Evolutionary conservation across 306 rosid genomes (phyloP), one percentile per base, ranked within the genome.

Genomic region (Benincasa hispida): DNA sequence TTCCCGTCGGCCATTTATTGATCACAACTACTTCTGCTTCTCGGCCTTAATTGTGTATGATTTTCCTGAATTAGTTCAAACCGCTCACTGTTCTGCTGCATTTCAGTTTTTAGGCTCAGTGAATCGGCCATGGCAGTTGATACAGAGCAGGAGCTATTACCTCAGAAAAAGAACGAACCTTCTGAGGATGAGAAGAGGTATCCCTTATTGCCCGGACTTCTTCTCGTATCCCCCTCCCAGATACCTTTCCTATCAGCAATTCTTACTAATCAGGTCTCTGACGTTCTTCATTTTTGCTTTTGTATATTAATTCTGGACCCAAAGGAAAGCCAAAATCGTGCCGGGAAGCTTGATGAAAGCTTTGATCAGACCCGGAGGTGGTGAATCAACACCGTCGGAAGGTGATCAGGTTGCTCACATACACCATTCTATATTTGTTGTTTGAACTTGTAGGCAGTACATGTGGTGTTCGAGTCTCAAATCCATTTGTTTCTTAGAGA

Each of bases 271-370:
- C 18, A 5, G 53, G 15, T 48, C 73, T 39, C 53, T 66, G 73
- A 39, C 39, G 28, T 39, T 66, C 37, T 69, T 68, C 35, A n/a
- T 42, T 69, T 45, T 41, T 78, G 76, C 34, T 72, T 82, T n/a
- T 21, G 11, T 19, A 2, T 55, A 13, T 75, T 7, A 30, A 79
- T 48, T 62, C 77, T 77, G 75, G 76, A 35, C 58, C 37, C 22
- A 70, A 74, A 92, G 99, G 96, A 94, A 85, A 85, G 79, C 77
- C 87, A 94, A 88, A 85, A 86, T 94, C 77, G 89, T 78, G 62
- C 90, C 96, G 18, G 98, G 97, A 79, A 89, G 91, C 81, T 81
- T 94, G 92, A 90, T 92, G 97, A 94, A 94, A 87, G 98, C 99
- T 28, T 28, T 87, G 87, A 47, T 94, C 59, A 91, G 92, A 85